These are phyloP conservation scores for Chlorociboria aeruginascens DNA, from an alignment of 495 filamentous ascomycete genomes.

Conservation along the genomic window DNA sequence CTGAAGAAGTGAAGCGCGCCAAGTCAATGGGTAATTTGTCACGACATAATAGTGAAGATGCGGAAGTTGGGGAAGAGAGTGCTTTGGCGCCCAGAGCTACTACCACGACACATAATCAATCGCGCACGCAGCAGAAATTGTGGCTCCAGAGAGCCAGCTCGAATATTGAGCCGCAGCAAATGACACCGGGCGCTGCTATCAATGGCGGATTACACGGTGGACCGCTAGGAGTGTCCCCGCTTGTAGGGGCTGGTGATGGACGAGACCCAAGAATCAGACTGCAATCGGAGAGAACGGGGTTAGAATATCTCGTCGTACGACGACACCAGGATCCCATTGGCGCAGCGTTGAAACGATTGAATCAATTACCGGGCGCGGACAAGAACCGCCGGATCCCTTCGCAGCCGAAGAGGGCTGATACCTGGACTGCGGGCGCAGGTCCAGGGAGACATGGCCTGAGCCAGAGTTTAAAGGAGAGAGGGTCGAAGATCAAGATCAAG, in stretches of 20 bases:
- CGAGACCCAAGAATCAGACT: constrained; percentile 41
- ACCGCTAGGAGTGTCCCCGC: constrained; percentile 23
- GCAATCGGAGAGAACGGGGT: constrained; percentile 47
- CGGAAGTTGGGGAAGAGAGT: constrained; percentile 23
- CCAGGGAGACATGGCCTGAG: constrained; percentile 26
- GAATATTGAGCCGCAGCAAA: constrained; percentile 40
- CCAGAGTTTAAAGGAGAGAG: constrained; percentile 26
- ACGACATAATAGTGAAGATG: constrained; percentile 21
- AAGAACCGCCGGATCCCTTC: constrained; percentile 32
- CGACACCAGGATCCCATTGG: constrained; percentile 54
- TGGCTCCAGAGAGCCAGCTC: constrained; percentile 58
- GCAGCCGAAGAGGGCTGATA: constrained; percentile 14
- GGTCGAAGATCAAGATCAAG: background rate
- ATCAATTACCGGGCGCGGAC: constrained; percentile 33
- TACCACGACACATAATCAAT: constrained; percentile 35
- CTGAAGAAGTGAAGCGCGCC: constrained; percentile 22
- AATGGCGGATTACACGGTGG: constrained; percentile 24
- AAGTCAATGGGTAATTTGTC: constrained; percentile 27
- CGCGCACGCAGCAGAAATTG: constrained; percentile 59
- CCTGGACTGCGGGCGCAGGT: constrained; percentile 16
- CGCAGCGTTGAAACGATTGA: constrained; percentile 41
- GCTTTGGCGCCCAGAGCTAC: constrained; percentile 24
- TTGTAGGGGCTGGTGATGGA: constrained; percentile 26
- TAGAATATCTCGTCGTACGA: constrained; percentile 57
- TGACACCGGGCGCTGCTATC: constrained; percentile 27